Evolutionary conservation across 306 rosid species (phyloP).

Genomic region (Calophaca sinica): DNA sequence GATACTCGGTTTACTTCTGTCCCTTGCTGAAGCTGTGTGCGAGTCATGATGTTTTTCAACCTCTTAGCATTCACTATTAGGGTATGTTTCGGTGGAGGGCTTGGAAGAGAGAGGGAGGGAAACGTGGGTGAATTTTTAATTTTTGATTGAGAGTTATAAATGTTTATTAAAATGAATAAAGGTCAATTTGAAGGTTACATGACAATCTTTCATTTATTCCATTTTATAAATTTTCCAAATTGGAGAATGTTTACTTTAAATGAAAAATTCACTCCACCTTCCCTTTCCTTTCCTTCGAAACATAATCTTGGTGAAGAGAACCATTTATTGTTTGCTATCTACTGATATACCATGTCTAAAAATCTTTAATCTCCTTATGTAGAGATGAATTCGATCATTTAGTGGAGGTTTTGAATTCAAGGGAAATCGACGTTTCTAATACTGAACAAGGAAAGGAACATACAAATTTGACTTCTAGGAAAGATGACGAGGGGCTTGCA

Average conservation of each 20-base stretch:
- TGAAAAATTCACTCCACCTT: background rate
- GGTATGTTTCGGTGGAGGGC: background rate
- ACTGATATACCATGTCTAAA: constrained; percentile 3
- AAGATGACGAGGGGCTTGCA: constrained; percentile 52
- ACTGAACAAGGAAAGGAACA: constrained; percentile 50
- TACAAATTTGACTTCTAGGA: constrained; percentile 37
- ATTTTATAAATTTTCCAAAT: background rate
- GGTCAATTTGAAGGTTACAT: constrained; percentile 10
- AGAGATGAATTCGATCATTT: constrained; percentile 77
- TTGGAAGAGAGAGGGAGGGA: background rate
- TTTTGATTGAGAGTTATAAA: background rate
- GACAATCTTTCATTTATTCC: background rate
- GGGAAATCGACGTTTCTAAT: constrained; percentile 60
- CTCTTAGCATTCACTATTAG: constrained; percentile 7
- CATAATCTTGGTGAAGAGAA: constrained; percentile 7
- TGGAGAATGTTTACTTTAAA: background rate
- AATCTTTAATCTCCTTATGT: constrained; percentile 43
- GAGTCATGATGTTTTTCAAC: constrained; percentile 18
- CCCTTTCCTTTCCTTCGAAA: background rate
- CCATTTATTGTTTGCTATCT: constrained; percentile 29
- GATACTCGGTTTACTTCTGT: background rate
- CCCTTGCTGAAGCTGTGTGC: constrained; percentile 13
- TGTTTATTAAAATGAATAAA: constrained; percentile 4
- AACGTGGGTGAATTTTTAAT: background rate
- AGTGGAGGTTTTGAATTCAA: constrained; percentile 73